These are phyloP conservation scores for Lactarius quietus DNA, from an alignment of 768 basidiomycete genomes.

Conservation along the genomic window DNA sequence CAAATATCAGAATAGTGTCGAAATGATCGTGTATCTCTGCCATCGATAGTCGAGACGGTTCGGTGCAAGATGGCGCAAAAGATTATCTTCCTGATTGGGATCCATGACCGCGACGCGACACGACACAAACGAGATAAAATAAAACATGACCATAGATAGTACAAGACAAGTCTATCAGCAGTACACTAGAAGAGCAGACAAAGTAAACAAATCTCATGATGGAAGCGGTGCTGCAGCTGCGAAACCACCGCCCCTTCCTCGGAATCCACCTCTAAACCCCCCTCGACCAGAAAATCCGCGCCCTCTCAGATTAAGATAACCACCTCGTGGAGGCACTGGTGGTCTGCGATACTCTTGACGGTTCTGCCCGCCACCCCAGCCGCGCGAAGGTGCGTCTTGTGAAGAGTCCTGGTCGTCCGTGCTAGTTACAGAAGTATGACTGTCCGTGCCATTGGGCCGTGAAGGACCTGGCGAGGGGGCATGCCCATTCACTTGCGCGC, in stretches of 20 bases:
- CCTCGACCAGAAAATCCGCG: conserved; percentile 26
- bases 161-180: neutral
- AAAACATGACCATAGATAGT: neutral
- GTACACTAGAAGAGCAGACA: neutral
- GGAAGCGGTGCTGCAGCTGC: conserved; percentile 4
- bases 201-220: conserved; percentile 12
- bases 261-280: conserved; percentile 31
- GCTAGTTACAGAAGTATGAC: conserved; percentile 8
- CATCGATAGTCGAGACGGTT: conserved; percentile 43
- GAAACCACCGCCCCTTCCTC: conserved; percentile 25
- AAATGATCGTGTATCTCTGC: conserved; percentile 92
- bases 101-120: conserved; percentile 2
- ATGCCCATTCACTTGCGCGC: conserved; percentile 27
- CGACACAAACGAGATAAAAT: neutral
- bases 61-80: neutral
- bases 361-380: conserved; percentile 2
- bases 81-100: conserved; percentile 6
- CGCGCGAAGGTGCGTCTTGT: conserved; percentile 20
- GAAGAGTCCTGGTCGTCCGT: conserved; percentile 20
- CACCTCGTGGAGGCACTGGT: conserved; percentile 28
- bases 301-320: conserved; percentile 31
- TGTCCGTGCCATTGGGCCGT: conserved; percentile 21
- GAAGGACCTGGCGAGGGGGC: conserved; percentile 27
- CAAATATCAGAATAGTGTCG: conserved; percentile 92
- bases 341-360: conserved; percentile 19